Conservation (phyloP, 2,329 filamentous ascomycete species). For the Neospermospora avenae region DNA sequence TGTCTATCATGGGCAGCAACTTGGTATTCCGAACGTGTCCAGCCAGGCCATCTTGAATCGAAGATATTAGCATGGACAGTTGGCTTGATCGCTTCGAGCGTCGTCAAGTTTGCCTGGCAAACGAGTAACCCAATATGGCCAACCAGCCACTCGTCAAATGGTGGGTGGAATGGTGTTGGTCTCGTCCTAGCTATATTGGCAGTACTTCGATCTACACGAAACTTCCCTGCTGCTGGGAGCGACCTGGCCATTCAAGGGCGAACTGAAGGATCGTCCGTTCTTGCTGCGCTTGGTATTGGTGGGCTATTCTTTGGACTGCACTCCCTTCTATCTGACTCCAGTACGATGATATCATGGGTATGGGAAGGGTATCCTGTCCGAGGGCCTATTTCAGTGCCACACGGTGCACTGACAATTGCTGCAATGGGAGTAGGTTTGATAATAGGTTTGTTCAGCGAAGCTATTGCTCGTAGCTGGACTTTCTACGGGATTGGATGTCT, state of each 20-base stretch:
- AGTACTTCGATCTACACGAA: constrained; percentile 70
- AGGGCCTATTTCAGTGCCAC: constrained; percentile 83
- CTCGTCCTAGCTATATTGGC: constrained; percentile 73
- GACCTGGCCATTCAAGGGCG: constrained; percentile 45
- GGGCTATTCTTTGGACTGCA: constrained; percentile 88
- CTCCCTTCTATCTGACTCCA: constrained; percentile 91
- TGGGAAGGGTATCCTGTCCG: constrained; percentile 95
- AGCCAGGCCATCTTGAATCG: constrained; percentile 73
- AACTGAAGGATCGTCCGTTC: constrained; percentile 63
- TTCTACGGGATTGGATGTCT: constrained; percentile 74
- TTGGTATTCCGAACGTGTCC: constrained; percentile 72
- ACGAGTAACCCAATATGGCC: constrained; percentile 99
- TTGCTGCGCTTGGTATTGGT: constrained; percentile 75
- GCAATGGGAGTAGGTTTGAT: constrained; percentile 82
- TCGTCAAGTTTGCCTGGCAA: constrained; percentile 87
- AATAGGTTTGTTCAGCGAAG: constrained; percentile 70
- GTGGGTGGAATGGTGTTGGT: constrained; percentile 87
- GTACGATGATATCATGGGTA: constrained; percentile 98
- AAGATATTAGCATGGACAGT: constrained; percentile 77
- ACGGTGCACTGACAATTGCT: constrained; percentile 81
- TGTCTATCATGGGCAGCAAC: constrained; percentile 83
- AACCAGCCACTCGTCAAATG: constrained; percentile 83
- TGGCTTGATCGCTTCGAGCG: constrained; percentile 79
- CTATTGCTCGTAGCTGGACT: constrained; percentile 72
- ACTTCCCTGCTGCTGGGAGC: constrained; percentile 46